These are phyloP conservation scores for Kwoniella botswanensis DNA, from an alignment of 768 basidiomycete genomes.

Conservation along the genomic window DNA sequence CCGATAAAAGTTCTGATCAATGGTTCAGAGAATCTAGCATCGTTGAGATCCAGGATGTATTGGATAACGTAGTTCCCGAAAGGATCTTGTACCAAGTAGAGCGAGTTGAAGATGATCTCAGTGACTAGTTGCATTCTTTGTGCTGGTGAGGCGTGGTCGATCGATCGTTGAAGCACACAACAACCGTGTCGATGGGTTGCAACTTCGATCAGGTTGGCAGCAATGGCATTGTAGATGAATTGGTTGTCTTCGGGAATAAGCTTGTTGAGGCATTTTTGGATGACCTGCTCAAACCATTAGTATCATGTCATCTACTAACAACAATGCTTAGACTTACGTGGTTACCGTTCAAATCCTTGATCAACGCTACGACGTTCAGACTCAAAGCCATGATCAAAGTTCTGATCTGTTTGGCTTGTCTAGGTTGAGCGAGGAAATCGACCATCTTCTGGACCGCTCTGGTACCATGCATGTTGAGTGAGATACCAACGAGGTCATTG, in stretches of 20 bases:
- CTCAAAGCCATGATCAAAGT: constrained; percentile 95
- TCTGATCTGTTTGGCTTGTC: constrained; percentile 77
- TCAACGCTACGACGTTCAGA: constrained; percentile 95
- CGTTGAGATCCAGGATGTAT: constrained; percentile 97
- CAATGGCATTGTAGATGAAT: constrained; percentile 99
- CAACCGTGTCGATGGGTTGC: constrained; percentile 82
- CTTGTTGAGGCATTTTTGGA: constrained; percentile 99
- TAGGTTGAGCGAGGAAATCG: constrained; percentile 91
- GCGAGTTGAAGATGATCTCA: constrained; percentile 97
- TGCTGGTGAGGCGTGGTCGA: constrained; percentile 79
- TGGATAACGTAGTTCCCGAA: constrained; percentile 63
- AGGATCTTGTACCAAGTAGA: constrained; percentile 97
- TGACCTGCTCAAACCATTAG: constrained; percentile 67
- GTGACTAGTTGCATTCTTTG: constrained; percentile 96
- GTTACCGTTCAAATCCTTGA: constrained; percentile 75
- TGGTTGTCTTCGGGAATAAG: constrained; percentile 98
- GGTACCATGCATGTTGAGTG: constrained; percentile 99
- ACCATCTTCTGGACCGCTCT: constrained; percentile 99
- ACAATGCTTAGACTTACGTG: constrained; percentile 42
- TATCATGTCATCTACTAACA: neutral
- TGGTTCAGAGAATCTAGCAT: constrained; percentile 95
- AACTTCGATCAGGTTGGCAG: constrained; percentile 97
- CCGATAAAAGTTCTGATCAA: constrained; percentile 97
- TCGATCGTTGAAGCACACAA: constrained; percentile 96
- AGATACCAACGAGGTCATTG: constrained; percentile 95